phyloP scores from a whole-genome alignment of 2,329 filamentous ascomycete genomes.

The Fusarium annulatum region DNA sequence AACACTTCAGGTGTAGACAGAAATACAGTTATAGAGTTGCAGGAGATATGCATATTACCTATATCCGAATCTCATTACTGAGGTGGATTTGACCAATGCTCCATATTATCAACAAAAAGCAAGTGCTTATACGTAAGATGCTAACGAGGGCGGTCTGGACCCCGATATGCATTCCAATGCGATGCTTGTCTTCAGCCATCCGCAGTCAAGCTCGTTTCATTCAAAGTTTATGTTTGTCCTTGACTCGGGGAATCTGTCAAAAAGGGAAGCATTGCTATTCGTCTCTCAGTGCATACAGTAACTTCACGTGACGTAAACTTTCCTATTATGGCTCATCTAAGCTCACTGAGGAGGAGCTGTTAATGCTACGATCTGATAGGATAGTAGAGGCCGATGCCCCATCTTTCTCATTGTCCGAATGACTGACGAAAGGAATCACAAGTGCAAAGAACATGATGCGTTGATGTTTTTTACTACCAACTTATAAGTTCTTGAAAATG shows the following conservation, averaged over 20 bases:
- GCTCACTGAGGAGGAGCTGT: slow-evolving; percentile 14
- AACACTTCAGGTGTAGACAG: slow-evolving; percentile 2
- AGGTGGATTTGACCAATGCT: slow-evolving; percentile 1
- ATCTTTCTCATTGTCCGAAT: slow-evolving; percentile 12
- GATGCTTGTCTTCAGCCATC: background rate
- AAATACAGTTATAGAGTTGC: background rate
- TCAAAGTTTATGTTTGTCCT: background rate
- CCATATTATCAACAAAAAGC: background rate
- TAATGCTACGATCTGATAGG: background rate
- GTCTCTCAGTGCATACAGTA: background rate
- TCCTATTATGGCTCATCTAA: slow-evolving; percentile 20
- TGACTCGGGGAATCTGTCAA: background rate
- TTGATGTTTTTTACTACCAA: slow-evolving; percentile 1
- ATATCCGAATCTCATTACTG: slow-evolving; percentile 1
- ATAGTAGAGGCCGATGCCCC: background rate
- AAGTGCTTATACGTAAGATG: slow-evolving; percentile 18
- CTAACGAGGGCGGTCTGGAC: background rate
- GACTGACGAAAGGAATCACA: slow-evolving; percentile 13
- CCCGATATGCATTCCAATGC: background rate
- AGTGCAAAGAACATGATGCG: slow-evolving; percentile 7
- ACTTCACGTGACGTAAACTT: slow-evolving; percentile 36
- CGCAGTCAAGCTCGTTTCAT: background rate
- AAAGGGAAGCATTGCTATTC: slow-evolving; percentile 5
- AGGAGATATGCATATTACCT: slow-evolving; percentile 1
- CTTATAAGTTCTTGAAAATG: slow-evolving; percentile 1